Percentiles rank a stretch among this genome's conserved stretches.
Evolutionary conservation across 1,139 yeast genomes (phyloP).

Genomic region (Hemisphaericaspora subhashii): DNA sequence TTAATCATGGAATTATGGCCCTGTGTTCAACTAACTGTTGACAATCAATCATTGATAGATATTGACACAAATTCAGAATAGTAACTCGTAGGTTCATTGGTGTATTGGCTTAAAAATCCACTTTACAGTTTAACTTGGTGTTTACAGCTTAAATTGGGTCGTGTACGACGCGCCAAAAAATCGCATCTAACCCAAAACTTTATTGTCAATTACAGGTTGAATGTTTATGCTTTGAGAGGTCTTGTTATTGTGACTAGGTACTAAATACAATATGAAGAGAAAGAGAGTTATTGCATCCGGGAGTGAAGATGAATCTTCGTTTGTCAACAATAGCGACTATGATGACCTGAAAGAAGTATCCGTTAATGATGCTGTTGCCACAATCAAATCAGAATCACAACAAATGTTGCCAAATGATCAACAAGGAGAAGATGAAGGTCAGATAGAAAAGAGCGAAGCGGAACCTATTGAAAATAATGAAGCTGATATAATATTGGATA

Average conservation of each 20-base stretch:
- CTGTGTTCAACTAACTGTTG: too few relatives aligned
- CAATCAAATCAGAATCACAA: background rate
- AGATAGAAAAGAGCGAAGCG: constrained; percentile 4
- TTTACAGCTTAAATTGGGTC: constrained; percentile 2
- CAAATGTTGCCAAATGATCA: background rate
- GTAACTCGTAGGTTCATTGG: too few relatives aligned
- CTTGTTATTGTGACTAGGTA: too few relatives aligned
- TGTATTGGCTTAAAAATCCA: background rate
- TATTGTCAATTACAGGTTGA: too few relatives aligned
- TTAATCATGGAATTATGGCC: too few relatives aligned
- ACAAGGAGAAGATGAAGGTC: constrained; percentile 7
- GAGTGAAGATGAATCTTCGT: constrained; percentile 28
- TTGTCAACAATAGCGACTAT: constrained; percentile 45
- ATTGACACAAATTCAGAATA: too few relatives aligned
- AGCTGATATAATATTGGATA: too few relatives aligned
- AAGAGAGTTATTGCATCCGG: constrained; percentile 19
- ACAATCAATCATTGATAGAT: too few relatives aligned
- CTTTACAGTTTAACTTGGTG: background rate
- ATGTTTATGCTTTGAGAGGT: too few relatives aligned
- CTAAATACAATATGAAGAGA: constrained; percentile 22
- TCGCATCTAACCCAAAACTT: too few relatives aligned
- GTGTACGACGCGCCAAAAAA: constrained; percentile 12
- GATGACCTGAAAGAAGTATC: constrained; percentile 3
- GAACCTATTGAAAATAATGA: background rate
- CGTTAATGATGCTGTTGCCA: background rate